These are phyloP conservation scores for Dovyalis caffra DNA, from an alignment of 345 rosid species.

Conservation along the genomic window DNA sequence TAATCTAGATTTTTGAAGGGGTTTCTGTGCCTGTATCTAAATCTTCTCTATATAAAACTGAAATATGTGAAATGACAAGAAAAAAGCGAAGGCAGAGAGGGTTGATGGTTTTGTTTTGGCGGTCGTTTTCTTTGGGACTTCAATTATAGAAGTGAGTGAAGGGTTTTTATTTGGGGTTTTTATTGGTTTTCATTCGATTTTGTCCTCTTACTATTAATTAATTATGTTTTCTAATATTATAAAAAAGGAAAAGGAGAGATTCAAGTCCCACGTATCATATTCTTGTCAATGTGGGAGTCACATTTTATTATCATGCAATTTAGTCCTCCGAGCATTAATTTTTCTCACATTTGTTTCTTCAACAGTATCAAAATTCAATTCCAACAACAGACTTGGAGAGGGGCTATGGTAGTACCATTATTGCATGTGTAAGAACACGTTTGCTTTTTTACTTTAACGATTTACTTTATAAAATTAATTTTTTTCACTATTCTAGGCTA, in stretches of 20 bases:
- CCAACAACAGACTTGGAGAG: too few relatives aligned
- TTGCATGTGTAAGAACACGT: too few relatives aligned
- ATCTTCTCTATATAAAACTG: neutral
- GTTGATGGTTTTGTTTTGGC: slow-evolving; percentile 22
- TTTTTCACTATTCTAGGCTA: too few relatives aligned
- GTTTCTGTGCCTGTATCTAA: neutral
- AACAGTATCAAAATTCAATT: too few relatives aligned
- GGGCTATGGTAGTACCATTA: too few relatives aligned
- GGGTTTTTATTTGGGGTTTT: neutral
- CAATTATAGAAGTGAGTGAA: neutral
- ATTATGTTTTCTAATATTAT: neutral
- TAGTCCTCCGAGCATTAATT: too few relatives aligned
- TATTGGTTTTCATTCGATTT: neutral
- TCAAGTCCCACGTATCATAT: neutral
- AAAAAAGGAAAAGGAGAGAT: neutral
- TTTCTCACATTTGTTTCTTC: too few relatives aligned
- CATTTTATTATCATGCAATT: too few relatives aligned
- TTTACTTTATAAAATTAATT: too few relatives aligned
- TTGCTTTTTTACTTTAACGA: too few relatives aligned
- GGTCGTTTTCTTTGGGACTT: slow-evolving; percentile 38
- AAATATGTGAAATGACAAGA: neutral
- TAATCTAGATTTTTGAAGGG: neutral
- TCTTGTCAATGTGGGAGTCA: neutral
- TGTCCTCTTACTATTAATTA: neutral
- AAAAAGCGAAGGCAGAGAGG: neutral